Conservation (phyloP, 495 filamentous ascomycete genomes). For the Articulospora tetracladia region DNA sequence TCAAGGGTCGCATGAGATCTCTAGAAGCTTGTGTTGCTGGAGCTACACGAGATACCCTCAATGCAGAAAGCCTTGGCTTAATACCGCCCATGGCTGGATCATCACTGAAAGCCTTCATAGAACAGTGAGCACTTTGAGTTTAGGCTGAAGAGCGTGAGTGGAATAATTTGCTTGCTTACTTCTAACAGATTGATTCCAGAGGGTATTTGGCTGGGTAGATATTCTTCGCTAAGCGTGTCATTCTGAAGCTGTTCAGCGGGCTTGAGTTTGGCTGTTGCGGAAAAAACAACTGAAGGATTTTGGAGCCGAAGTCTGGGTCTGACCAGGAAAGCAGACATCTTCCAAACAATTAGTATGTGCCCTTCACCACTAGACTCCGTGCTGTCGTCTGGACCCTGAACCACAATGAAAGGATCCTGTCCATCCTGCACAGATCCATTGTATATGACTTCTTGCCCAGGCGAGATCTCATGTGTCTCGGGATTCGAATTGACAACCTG, state of each 20-base stretch:
- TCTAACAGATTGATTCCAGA: conserved; percentile 80
- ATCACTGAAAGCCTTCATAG: conserved; percentile 50
- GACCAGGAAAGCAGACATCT: conserved; percentile 66
- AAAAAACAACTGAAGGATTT: conserved; percentile 72
- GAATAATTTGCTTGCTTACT: conserved; percentile 1
- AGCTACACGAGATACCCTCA: conserved; percentile 72
- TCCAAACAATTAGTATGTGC: conserved; percentile 77
- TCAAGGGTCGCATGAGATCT: conserved; percentile 59
- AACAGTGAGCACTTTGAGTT: neutral
- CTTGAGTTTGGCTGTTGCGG: conserved; percentile 65
- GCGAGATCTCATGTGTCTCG: conserved; percentile 38
- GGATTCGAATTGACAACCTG: conserved; percentile 60
- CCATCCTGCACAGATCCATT: conserved; percentile 54
- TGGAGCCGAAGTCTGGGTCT: conserved; percentile 77
- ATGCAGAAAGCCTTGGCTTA: conserved; percentile 72
- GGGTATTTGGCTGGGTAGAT: conserved; percentile 71
- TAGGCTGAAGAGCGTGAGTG: neutral
- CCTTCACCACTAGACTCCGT: conserved; percentile 26
- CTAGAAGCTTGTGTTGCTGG: conserved; percentile 53
- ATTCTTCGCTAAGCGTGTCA: conserved; percentile 57
- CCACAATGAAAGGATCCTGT: conserved; percentile 59
- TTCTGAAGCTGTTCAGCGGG: conserved; percentile 46
- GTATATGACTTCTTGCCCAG: conserved; percentile 62
- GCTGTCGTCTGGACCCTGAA: conserved; percentile 46
- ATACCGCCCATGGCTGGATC: conserved; percentile 65